Evolutionary conservation across 441 rosid species (phyloP).

Genomic region (Breynia disticha): DNA sequence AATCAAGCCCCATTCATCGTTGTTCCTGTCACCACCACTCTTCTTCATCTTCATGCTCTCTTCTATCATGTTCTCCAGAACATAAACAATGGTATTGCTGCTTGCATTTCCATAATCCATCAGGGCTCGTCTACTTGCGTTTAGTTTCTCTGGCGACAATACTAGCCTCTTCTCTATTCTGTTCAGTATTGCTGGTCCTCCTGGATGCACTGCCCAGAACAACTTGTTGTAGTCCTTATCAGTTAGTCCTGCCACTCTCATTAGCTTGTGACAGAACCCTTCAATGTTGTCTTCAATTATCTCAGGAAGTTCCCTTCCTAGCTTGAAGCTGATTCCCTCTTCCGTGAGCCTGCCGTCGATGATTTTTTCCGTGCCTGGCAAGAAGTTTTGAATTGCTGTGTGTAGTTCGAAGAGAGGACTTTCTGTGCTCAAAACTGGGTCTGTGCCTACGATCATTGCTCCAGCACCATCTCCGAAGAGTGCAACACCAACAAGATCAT

Average conservation of each 20-base stretch:
- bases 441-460: conserved; percentile 72
- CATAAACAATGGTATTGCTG: conserved; percentile 84
- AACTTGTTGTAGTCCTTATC: conserved; percentile 51
- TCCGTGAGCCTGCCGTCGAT: conserved; percentile 83
- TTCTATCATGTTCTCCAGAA: conserved; percentile 80
- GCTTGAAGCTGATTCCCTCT: conserved; percentile 83
- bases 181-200: conserved; percentile 92
- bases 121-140: conserved; percentile 72
- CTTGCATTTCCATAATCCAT: conserved; percentile 93
- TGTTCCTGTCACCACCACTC: conserved; percentile 12
- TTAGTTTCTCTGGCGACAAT: conserved; percentile 61
- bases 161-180: conserved; percentile 66
- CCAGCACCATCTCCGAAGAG: conserved; percentile 95
- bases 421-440: conserved; percentile 44
- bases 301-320: conserved; percentile 82
- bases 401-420: conserved; percentile 85
- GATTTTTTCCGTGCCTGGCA: conserved; percentile 66
- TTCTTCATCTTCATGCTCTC: conserved; percentile 41
- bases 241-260: conserved; percentile 31
- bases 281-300: conserved; percentile 83
- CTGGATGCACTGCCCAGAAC: conserved; percentile 99
- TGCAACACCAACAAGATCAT: conserved; percentile 91
- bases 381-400: conserved; percentile 75
- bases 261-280: conserved; percentile 58
- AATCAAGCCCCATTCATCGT: conserved; percentile 70